Evolutionary conservation across 2,329 filamentous ascomycete genomes (phyloP).

Genomic region (Davidsoniella australis): DNA sequence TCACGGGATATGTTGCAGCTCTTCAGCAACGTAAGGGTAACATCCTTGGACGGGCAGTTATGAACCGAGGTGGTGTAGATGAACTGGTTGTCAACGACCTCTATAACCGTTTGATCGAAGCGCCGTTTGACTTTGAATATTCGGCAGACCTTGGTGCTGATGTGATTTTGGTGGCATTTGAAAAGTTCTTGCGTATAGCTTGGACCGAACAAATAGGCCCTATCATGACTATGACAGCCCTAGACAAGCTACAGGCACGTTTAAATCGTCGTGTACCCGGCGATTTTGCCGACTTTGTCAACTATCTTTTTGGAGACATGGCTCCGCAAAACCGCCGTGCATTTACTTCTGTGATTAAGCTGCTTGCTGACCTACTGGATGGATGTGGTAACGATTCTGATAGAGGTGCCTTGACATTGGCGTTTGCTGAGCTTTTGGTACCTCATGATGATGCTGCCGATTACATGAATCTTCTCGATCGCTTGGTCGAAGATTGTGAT

Average conservation of each 20-base stretch:
- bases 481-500: slow-evolving; percentile 77
- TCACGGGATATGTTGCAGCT: slow-evolving; percentile 66
- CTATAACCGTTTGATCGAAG: slow-evolving; percentile 76
- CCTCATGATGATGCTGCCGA: slow-evolving; percentile 43
- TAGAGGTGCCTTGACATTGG: slow-evolving; percentile 68
- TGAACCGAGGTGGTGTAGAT: slow-evolving; percentile 47
- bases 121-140: slow-evolving; percentile 59
- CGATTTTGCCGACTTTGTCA: slow-evolving; percentile 56
- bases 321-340: slow-evolving; percentile 57
- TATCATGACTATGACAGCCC: slow-evolving; percentile 53
- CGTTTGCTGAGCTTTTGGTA: slow-evolving; percentile 76
- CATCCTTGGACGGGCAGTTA: slow-evolving; percentile 60
- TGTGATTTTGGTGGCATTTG: slow-evolving; percentile 78
- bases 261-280: slow-evolving; percentile 49
- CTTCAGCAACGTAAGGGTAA: slow-evolving; percentile 75
- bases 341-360: slow-evolving; percentile 66
- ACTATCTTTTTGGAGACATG: slow-evolving; percentile 47
- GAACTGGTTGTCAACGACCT: slow-evolving; percentile 73
- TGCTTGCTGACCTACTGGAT: slow-evolving; percentile 74
- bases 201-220: slow-evolving; percentile 83
- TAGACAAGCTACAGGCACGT: slow-evolving; percentile 58
- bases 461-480: slow-evolving; percentile 77
- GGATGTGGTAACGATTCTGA: slow-evolving; percentile 85
- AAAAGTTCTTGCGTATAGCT: slow-evolving; percentile 76
- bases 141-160: slow-evolving; percentile 64